These are phyloP conservation scores for Earliella scabrosa DNA, from an alignment of 1,284 basidiomycete genomes.

Conservation along the genomic window DNA sequence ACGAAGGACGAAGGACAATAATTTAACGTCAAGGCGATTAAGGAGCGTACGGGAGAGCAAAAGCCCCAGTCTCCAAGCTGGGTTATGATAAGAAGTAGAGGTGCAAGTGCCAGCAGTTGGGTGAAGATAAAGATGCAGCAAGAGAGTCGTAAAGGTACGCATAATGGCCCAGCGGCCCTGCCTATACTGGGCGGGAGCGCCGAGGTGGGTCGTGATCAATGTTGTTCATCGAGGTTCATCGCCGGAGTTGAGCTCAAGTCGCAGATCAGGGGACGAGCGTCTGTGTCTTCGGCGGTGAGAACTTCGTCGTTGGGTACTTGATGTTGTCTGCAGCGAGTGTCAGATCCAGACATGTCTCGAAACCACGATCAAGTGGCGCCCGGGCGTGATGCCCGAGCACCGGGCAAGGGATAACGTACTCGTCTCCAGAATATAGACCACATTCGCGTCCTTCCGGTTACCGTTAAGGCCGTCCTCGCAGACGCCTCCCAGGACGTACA, in stretches of 20 bases:
- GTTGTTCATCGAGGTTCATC: not conserved
- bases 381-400: no score
- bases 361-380: no score
- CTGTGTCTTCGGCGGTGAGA: not conserved
- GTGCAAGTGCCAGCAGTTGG: not conserved
- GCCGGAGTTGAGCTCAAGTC: no score
- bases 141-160: not conserved
- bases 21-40: slow-evolving; percentile 15
- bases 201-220: no score
- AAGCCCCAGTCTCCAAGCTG: not conserved
- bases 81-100: not conserved
- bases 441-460: slow-evolving; percentile 71
- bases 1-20: slow-evolving; percentile 19
- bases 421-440: slow-evolving; percentile 89
- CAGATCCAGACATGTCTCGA: no score
- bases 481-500: slow-evolving; percentile 74
- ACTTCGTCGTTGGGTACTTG: slow-evolving; percentile 6
- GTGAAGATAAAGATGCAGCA: not conserved
- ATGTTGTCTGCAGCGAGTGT: slow-evolving; percentile 62
- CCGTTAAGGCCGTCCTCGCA: slow-evolving; percentile 32
- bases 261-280: not conserved
- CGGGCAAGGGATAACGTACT: no score
- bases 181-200: not conserved
- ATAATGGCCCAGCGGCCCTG: not conserved
- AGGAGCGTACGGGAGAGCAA: not conserved